phyloP scores from a whole-genome alignment of 164 flowering plant species.

The Liquidambar formosana region DNA sequence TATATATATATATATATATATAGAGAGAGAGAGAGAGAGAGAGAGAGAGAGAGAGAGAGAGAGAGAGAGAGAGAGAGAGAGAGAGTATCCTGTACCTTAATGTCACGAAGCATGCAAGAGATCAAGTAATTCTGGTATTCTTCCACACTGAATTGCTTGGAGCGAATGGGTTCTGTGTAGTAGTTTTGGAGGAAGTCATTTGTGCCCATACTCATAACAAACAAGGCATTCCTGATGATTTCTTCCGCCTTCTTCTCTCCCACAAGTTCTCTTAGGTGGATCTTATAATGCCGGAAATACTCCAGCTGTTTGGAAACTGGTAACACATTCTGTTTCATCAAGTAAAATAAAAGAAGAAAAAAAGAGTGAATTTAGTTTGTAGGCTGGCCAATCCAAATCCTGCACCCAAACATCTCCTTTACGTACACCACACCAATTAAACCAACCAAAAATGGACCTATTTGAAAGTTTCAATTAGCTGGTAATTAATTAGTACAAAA shows the following conservation, averaged over 20 bases:
- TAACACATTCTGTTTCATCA: conserved; percentile 45
- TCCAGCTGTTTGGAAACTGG: conserved; percentile 50
- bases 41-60: too few relatives aligned
- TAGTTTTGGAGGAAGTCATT: conserved; percentile 75
- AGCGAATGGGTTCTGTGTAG: conserved; percentile 45
- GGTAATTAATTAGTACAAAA: neutral
- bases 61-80: neutral
- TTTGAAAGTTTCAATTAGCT: neutral
- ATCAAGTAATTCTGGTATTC: conserved; percentile 46
- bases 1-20: too few relatives aligned
- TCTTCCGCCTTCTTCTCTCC: conserved; percentile 39
- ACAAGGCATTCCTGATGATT: conserved; percentile 35
- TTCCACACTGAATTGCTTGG: conserved; percentile 42
- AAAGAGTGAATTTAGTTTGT: neutral
- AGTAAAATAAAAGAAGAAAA: neutral
- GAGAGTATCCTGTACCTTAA: conserved; percentile 55
- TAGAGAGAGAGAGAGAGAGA: too few relatives aligned
- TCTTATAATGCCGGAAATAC: conserved; percentile 58
- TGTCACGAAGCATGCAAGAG: conserved; percentile 29
- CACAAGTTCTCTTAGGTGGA: conserved; percentile 30
- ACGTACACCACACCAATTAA: too few relatives aligned
- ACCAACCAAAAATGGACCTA: too few relatives aligned
- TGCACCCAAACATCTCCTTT: too few relatives aligned
- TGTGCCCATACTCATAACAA: conserved; percentile 62
- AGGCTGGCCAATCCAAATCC: too few relatives aligned